Base-by-base conservation (phyloP, 2,329 filamentous ascomycete species). In the Clathrospora elynae region DNA sequence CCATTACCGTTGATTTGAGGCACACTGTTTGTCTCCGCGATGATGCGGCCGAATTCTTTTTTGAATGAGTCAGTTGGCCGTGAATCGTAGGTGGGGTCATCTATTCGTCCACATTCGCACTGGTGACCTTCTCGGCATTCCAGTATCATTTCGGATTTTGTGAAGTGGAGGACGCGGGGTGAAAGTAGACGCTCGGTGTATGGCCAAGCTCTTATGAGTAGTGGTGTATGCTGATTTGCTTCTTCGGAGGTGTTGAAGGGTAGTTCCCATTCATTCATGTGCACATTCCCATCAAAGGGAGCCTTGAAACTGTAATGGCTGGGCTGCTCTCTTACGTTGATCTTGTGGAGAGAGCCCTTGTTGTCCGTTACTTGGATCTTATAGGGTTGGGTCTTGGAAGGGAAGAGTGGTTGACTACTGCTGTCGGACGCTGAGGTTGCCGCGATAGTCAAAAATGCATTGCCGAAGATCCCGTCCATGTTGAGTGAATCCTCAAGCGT, bases 291-390 rank as follows among this genome's bases (percentile, higher is more conserved):
- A 35, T 64, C 59, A 38, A 66, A 68, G 10, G 64, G 51, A 12
- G 62, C 62, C 36, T 68, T 68, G 55, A 68, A 68, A 39, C 64
- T 66, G 42, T 68, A 67, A 23, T 70, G 66, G 11, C 51, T 61
- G 5, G 65, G 64, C 23, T 70, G 66, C 42, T 70, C 65, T 14
- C 66, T 56, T 6, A 67, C 62, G 19, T 64, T 66, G 12, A 67
- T 56, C 35, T 59, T 62, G 23, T 57, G 54, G 9, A 62, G 43
- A 2, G 61, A 66, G 3, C 64, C 64, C 44, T 61, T 64, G 41
- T 52, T 62, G 31, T 70, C 66, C 8, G 58, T 63, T 12, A 58
- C 61, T 37, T 68, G 64, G 19, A 68, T 54, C 41, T 67, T 68
- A 52, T 61, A 66, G 3, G 61, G 51, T 18, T 57, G 58, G 2